These are phyloP conservation scores for Termitomyces sp. DNA, from an alignment of 768 basidiomycete species.

Conservation along the genomic window DNA sequence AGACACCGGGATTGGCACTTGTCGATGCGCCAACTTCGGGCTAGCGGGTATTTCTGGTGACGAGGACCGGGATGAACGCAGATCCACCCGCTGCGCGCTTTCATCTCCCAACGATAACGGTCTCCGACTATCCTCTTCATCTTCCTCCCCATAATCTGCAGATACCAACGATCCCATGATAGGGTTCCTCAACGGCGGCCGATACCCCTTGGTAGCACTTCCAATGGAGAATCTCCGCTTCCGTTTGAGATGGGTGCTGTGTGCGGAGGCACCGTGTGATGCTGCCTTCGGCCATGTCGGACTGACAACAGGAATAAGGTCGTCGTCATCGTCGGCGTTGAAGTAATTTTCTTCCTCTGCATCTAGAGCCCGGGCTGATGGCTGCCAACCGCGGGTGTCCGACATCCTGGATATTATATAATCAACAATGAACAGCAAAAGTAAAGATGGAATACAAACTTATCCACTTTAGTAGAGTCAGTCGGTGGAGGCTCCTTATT, in stretches of 20 bases:
- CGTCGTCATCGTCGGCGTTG: constrained; percentile 83
- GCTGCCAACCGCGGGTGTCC: constrained; percentile 37
- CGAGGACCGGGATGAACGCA: constrained; percentile 26
- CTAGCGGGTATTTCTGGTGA: constrained; percentile 32
- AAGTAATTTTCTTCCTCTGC: constrained; percentile 92
- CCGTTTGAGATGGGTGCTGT: constrained; percentile 47
- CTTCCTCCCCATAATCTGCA: constrained; percentile 71
- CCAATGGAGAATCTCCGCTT: constrained; percentile 50
- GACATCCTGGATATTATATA: constrained; percentile 26
- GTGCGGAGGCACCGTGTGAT: constrained; percentile 25
- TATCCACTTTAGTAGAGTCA: constrained; percentile 44
- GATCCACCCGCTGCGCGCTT: constrained; percentile 10
- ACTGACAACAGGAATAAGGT: constrained; percentile 35
- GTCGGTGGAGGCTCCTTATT: constrained; percentile 78
- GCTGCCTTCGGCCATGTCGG: constrained; percentile 32
- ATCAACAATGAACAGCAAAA: constrained; percentile 11
- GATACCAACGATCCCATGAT: constrained; percentile 54
- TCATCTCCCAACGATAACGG: background rate
- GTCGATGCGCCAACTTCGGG: constrained; percentile 35
- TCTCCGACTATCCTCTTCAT: constrained; percentile 30
- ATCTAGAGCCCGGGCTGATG: constrained; percentile 52
- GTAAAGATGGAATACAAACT: constrained; percentile 31
- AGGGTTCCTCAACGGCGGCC: constrained; percentile 49
- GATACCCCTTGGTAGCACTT: constrained; percentile 41
- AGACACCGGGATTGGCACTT: constrained; percentile 25